phyloP scores from a whole-genome alignment of 1,139 yeast genomes.

The Yamadazyma dushanensis region DNA sequence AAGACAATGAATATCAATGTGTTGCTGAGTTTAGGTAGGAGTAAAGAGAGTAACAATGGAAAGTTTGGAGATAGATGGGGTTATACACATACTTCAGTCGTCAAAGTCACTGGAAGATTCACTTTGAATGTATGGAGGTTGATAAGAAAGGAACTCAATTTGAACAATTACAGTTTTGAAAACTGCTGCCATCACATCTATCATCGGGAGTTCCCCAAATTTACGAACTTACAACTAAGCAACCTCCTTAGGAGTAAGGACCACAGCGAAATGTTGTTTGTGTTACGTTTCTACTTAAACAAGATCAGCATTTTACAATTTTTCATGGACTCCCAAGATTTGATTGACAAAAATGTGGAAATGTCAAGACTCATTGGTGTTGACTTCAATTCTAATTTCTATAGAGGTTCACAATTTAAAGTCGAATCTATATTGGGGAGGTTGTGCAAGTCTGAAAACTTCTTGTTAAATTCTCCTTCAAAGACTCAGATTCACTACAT shows the following conservation, averaged over 20 bases:
- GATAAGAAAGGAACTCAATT: slow-evolving; percentile 58
- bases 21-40: slow-evolving; percentile 45
- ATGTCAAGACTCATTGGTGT: slow-evolving; percentile 86
- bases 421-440: slow-evolving; percentile 83
- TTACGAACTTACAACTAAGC: slow-evolving; percentile 50
- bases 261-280: slow-evolving; percentile 30
- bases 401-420: slow-evolving; percentile 90
- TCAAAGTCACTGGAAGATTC: slow-evolving; percentile 76
- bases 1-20: slow-evolving; percentile 51
- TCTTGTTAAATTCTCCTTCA: slow-evolving; percentile 74
- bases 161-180: slow-evolving; percentile 74
- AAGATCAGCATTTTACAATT: slow-evolving; percentile 49
- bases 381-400: slow-evolving; percentile 83
- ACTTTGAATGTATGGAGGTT: slow-evolving; percentile 83
- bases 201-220: slow-evolving; percentile 68
- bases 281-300: slow-evolving; percentile 51
- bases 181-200: slow-evolving; percentile 68
- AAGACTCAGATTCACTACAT: slow-evolving; percentile 80
- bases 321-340: slow-evolving; percentile 61
- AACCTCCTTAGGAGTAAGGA: slow-evolving; percentile 42
- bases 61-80: slow-evolving; percentile 80
- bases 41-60: slow-evolving; percentile 46
- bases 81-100: slow-evolving; percentile 69
- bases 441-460: slow-evolving; percentile 73
- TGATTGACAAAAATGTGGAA: slow-evolving; percentile 73